phyloP scores from a whole-genome alignment of 192 early-diverging fungal genomes.

The Gonapodya sp. region DNA sequence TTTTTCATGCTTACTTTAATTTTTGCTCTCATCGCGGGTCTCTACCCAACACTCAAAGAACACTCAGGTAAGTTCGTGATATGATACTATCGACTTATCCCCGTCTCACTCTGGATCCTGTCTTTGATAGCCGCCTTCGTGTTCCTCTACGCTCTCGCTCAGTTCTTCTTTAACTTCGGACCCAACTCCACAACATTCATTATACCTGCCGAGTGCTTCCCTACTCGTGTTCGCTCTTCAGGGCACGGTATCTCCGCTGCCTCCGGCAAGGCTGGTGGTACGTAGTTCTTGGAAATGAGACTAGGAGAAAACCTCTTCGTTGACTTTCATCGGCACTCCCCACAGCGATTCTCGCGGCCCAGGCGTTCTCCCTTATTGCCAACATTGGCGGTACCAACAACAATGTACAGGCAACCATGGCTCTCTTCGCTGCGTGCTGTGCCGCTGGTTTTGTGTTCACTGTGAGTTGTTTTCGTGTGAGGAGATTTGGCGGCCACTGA shows the following conservation, averaged over 20 bases:
- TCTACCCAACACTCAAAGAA: slow-evolving; percentile 16
- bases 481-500: neutral
- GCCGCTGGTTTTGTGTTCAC: neutral
- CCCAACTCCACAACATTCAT: slow-evolving; percentile 88
- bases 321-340: neutral
- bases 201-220: slow-evolving; percentile 73
- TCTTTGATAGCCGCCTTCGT: slow-evolving; percentile 60
- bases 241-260: slow-evolving; percentile 75
- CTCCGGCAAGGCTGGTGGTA: slow-evolving; percentile 60
- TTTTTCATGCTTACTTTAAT: slow-evolving; percentile 68
- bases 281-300: too few species aligned
- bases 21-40: slow-evolving; percentile 44
- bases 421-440: neutral
- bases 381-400: slow-evolving; percentile 2
- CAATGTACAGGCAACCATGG: neutral
- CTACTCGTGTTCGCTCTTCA: slow-evolving; percentile 70
- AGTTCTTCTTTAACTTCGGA: slow-evolving; percentile 85
- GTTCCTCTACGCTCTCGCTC: slow-evolving; percentile 36
- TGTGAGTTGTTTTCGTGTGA: neutral
- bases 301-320: neutral
- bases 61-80: slow-evolving; percentile 34
- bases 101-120: slow-evolving; percentile 60
- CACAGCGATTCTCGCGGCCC: slow-evolving; percentile 2
- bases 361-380: slow-evolving; percentile 6
- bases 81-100: slow-evolving; percentile 44